Percentiles rank a stretch among this genome's conserved stretches.
phyloP scores from a whole-genome alignment of 371 early-diverging fungal genomes.

The Funneliformis caledonium region DNA sequence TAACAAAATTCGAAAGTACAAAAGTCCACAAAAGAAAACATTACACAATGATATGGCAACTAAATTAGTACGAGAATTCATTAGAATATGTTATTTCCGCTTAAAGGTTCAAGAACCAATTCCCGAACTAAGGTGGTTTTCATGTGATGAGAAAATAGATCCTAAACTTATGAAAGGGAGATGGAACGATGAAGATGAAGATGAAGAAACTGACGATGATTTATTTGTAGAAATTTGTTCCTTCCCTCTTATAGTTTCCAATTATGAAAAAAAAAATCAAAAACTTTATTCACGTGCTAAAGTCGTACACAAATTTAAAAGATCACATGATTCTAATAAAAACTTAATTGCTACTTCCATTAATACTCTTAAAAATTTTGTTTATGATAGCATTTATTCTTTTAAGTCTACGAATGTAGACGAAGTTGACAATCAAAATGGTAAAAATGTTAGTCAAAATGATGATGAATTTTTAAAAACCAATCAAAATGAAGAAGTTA shows the following conservation, averaged over 20 bases:
- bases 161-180: not conserved
- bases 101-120: not conserved
- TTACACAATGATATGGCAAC: not conserved
- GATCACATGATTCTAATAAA: too few species aligned
- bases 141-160: not conserved
- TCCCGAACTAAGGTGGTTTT: not conserved
- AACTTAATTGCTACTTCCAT: too few species aligned
- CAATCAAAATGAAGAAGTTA: too few species aligned
- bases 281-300: not conserved
- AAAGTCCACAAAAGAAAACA: not conserved
- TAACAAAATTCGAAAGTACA: not conserved
- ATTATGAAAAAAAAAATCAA: not conserved
- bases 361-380: too few species aligned
- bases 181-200: not conserved
- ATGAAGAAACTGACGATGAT: not conserved
- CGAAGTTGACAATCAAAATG: too few species aligned
- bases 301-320: not conserved
- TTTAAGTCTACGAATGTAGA: too few species aligned
- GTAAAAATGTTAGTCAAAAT: too few species aligned
- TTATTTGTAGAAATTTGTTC: not conserved
- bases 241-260: not conserved
- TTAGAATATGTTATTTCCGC: conserved; percentile 16
- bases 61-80: not conserved
- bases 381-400: too few species aligned
- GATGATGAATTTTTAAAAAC: too few species aligned